A percentile compares a stretch with the other conserved stretches of the same genome.
These are phyloP conservation scores for Talaromyces borbonicus DNA, from an alignment of 495 filamentous ascomycete species.

Conservation along the genomic window DNA sequence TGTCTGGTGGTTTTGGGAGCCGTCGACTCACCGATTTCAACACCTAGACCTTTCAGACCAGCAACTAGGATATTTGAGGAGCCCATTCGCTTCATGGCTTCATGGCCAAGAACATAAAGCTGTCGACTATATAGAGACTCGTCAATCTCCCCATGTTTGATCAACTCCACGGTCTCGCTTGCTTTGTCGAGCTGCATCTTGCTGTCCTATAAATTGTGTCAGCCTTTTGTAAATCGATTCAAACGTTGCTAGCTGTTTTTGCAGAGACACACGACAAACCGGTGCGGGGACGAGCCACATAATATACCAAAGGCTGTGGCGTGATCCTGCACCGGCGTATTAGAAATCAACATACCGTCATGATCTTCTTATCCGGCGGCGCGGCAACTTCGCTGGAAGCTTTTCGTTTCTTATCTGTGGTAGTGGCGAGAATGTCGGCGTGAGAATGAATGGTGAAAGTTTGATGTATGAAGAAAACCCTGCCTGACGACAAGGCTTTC, in stretches of 20 bases:
- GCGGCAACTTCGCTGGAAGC: constrained; percentile 57
- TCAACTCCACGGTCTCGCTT: constrained; percentile 42
- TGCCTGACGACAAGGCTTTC: constrained; percentile 46
- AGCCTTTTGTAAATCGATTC: constrained; percentile 6
- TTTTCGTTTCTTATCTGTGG: constrained; percentile 78
- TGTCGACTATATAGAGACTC: constrained; percentile 97
- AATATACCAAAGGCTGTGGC: not conserved
- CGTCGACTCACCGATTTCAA: constrained; percentile 67
- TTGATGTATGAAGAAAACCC: constrained; percentile 35
- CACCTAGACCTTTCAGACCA: constrained; percentile 86
- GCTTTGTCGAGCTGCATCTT: constrained; percentile 75
- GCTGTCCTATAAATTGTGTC: constrained; percentile 39
- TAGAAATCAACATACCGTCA: constrained; percentile 56
- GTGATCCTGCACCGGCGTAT: not conserved
- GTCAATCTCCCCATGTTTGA: constrained; percentile 73
- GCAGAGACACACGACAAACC: not conserved
- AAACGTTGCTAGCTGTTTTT: not conserved
- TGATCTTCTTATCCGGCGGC: constrained; percentile 70
- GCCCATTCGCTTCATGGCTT: constrained; percentile 99
- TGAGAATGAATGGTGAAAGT: constrained; percentile 46
- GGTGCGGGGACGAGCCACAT: not conserved
- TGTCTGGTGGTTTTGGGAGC: not conserved
- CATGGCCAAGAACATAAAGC: constrained; percentile 90
- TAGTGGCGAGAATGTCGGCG: constrained; percentile 42
- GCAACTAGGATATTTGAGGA: constrained; percentile 90